Percentiles rank a stretch among this genome's conserved stretches.
These are phyloP conservation scores for Pythium monospermum DNA, from an alignment of 352 stramenopile genomes.

Conservation along the genomic window DNA sequence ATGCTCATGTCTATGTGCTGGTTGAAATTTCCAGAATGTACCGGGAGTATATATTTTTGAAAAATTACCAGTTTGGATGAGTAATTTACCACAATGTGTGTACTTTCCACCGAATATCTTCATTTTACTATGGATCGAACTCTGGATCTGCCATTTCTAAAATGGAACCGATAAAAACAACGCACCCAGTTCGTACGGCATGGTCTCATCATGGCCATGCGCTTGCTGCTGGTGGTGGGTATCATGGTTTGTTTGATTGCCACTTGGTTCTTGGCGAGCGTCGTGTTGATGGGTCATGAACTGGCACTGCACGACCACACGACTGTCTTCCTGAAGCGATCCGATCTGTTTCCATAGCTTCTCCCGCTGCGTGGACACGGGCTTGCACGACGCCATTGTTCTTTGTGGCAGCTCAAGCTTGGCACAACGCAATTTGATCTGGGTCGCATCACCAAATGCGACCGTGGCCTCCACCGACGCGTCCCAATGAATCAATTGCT, in stretches of 20 bases:
- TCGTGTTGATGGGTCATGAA: constrained; percentile 28
- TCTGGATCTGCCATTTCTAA: constrained; percentile 18
- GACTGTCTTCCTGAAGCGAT: constrained; percentile 54
- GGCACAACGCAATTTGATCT: constrained; percentile 29
- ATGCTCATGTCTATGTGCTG: too few species aligned
- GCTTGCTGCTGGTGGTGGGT: not conserved
- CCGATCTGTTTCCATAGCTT: constrained; percentile 77
- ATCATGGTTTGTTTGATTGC: constrained; percentile 23
- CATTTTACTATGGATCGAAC: too few species aligned
- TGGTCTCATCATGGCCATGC: not conserved
- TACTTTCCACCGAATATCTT: too few species aligned
- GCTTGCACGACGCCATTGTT: too few species aligned
- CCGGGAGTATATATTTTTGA: too few species aligned
- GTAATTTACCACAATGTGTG: too few species aligned
- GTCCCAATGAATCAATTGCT: constrained; percentile 25
- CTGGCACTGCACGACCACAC: constrained; percentile 73
- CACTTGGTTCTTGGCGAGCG: constrained; percentile 1
- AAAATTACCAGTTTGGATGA: too few species aligned
- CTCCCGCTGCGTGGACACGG: not conserved
- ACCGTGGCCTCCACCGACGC: constrained; percentile 32
- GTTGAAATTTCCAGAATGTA: too few species aligned
- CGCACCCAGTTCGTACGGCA: constrained; percentile 31
- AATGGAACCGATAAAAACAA: constrained; percentile 62
- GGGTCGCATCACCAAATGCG: constrained; percentile 22
- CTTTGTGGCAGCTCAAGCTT: constrained; percentile 39